Conservation (phyloP, 345 rosid species). For the Arabidopsis suecica region DNA sequence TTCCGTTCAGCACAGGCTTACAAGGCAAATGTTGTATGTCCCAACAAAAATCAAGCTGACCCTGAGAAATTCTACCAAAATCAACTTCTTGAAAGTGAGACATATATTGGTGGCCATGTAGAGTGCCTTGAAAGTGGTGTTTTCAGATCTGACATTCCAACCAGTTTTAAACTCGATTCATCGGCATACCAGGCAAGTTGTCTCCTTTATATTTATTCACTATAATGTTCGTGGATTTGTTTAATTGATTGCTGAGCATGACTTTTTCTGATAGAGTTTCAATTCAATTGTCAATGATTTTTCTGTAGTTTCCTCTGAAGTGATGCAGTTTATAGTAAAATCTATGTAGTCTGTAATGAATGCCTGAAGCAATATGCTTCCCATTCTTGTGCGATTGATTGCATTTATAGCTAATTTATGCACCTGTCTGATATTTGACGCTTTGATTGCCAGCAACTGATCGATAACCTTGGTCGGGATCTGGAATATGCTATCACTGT, state of each 20-base stretch:
- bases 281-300: constrained; percentile 15
- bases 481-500: constrained; percentile 91
- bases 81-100: constrained; percentile 97
- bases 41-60: constrained; percentile 94
- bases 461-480: constrained; percentile 89
- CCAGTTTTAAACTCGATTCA: constrained; percentile 86
- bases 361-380: constrained; percentile 15
- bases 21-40: constrained; percentile 94
- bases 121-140: constrained; percentile 99
- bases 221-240: constrained; percentile 10
- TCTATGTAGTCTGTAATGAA: constrained; percentile 20
- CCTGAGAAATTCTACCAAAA: constrained; percentile 78
- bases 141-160: constrained; percentile 94
- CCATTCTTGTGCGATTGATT: background rate
- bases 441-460: constrained; percentile 71
- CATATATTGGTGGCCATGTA: constrained; percentile 97
- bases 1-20: constrained; percentile 62
- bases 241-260: constrained; percentile 10
- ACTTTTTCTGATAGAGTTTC: constrained; percentile 21
- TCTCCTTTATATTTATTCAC: constrained; percentile 32
- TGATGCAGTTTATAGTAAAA: background rate
- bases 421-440: constrained; percentile 42
- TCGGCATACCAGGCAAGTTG: constrained; percentile 75
- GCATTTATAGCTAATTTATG: constrained; percentile 18
- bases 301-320: constrained; percentile 1